Conservation (phyloP, 495 filamentous ascomycete genomes). For the Aspergillus nidulans region DNA sequence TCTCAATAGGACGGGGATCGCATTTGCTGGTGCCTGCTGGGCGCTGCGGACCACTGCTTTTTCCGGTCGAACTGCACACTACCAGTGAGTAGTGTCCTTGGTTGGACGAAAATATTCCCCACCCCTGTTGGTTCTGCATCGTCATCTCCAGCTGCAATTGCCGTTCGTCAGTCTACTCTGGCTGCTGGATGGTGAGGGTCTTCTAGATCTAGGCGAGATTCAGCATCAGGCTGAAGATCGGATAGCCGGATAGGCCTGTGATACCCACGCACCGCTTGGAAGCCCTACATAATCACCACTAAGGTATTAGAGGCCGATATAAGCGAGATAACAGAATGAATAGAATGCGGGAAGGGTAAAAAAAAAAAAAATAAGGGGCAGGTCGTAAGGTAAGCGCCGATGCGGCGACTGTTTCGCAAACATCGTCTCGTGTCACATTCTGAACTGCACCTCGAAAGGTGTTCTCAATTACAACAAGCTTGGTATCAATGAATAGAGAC, state of each 20-base stretch:
- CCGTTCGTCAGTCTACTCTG: slow-evolving; percentile 8
- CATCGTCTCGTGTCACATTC: slow-evolving; percentile 37
- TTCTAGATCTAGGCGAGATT: slow-evolving; percentile 12
- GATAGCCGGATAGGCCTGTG: slow-evolving; percentile 17
- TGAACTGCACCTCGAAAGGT: slow-evolving; percentile 23
- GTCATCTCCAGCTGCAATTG: background rate
- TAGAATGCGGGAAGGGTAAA: too few species aligned
- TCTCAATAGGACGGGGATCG: slow-evolving; percentile 6
- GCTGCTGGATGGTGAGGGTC: slow-evolving; percentile 4
- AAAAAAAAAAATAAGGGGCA: background rate
- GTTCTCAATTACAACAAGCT: slow-evolving; percentile 31
- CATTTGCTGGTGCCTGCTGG: background rate
- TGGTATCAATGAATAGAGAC: slow-evolving; percentile 22
- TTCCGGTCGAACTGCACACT: background rate
- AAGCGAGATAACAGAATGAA: slow-evolving; percentile 13
- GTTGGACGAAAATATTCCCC: slow-evolving; percentile 4
- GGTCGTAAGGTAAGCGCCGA: background rate
- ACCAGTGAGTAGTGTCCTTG: background rate
- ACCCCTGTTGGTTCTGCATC: background rate
- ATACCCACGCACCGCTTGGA: slow-evolving; percentile 29
- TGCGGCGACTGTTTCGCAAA: slow-evolving; percentile 5
- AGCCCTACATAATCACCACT: slow-evolving; percentile 39
- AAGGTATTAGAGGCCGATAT: slow-evolving; percentile 33
- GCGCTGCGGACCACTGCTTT: slow-evolving; percentile 3
- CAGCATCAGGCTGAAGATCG: slow-evolving; percentile 15